Conservation (phyloP, 139 green algal genomes). For the Chlorella vulgaris region DNA sequence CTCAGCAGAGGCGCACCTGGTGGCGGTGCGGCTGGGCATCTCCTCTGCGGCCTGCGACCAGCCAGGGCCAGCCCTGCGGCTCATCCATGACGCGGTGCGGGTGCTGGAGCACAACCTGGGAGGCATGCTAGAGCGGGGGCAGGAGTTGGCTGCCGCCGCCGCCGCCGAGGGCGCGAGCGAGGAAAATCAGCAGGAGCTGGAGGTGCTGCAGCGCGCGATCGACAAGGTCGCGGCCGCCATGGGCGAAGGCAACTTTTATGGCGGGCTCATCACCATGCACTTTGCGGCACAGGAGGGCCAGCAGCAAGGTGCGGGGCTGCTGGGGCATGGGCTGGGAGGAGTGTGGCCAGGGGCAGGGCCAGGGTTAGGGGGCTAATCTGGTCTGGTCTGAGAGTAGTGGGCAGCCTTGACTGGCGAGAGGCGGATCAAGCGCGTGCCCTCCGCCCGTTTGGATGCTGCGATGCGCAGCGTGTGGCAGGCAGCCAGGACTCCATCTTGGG, state of each 20-base stretch:
- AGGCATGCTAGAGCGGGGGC: not conserved
- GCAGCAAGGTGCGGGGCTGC: not conserved
- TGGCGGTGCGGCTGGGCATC: conserved; percentile 21
- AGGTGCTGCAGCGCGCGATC: not conserved
- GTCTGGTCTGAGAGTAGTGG: too few relatives aligned
- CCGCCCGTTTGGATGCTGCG: not conserved
- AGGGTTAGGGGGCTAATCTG: too few relatives aligned
- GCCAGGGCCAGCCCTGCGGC: not conserved
- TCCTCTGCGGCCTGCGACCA: not conserved
- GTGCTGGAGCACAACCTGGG: conserved; percentile 23
- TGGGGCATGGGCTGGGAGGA: too few relatives aligned
- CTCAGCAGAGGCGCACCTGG: conserved; percentile 3
- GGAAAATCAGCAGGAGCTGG: not conserved
- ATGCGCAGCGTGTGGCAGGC: not conserved
- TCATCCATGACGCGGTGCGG: not conserved
- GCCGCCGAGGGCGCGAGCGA: not conserved
- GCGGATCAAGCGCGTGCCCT: too few relatives aligned
- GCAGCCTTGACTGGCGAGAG: too few relatives aligned
- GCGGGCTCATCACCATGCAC: not conserved
- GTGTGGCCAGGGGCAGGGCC: not conserved
- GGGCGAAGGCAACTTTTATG: conserved; percentile 13
- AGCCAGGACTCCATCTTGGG: not conserved
- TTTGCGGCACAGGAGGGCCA: not conserved
- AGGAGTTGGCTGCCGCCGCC: not conserved
- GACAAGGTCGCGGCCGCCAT: not conserved